A percentile compares a stretch with the other conserved stretches of the same genome.
Conservation (phyloP, 1,284 basidiomycete genomes). For the Omphalotus olearius region DNA sequence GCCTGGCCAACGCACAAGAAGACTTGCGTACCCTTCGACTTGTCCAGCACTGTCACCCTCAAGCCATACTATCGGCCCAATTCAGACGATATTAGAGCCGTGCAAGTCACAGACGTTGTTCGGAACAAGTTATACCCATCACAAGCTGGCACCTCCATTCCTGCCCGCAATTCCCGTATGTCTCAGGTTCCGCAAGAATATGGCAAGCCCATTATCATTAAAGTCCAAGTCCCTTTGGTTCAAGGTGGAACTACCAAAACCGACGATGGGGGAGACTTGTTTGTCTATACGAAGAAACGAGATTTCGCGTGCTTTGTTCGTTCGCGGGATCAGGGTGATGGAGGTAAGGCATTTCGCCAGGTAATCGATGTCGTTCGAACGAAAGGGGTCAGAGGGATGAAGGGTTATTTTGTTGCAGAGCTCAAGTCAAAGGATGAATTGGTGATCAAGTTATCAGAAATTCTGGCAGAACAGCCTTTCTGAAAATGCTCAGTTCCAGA, state of each 20-base stretch:
- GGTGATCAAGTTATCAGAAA: slow-evolving; percentile 44
- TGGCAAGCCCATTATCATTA: slow-evolving; percentile 44
- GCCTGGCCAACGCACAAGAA: slow-evolving; percentile 48
- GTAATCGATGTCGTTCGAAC: slow-evolving; percentile 32
- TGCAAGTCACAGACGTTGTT: not conserved
- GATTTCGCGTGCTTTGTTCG: slow-evolving; percentile 43
- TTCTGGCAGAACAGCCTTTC: slow-evolving; percentile 47
- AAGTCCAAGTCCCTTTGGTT: slow-evolving; percentile 42
- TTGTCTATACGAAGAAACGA: slow-evolving; percentile 49
- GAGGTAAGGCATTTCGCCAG: slow-evolving; percentile 31
- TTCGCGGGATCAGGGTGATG: slow-evolving; percentile 26
- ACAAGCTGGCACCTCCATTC: not conserved
- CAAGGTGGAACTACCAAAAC: not conserved
- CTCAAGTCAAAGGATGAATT: slow-evolving; percentile 41
- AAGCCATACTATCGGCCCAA: slow-evolving; percentile 34
- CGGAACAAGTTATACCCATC: not conserved
- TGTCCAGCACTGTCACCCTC: slow-evolving; percentile 38
- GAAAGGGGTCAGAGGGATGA: slow-evolving; percentile 40
- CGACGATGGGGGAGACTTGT: slow-evolving; percentile 22
- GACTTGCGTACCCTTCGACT: slow-evolving; percentile 39
- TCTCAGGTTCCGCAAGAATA: slow-evolving; percentile 24
- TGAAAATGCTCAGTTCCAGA: slow-evolving; percentile 12
- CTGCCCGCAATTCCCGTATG: not conserved
- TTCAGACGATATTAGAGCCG: too few species aligned
- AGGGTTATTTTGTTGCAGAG: slow-evolving; percentile 55